phyloP scores from a whole-genome alignment of 2,329 filamentous ascomycete genomes.

The Stagonosporopsis rhizophila region DNA sequence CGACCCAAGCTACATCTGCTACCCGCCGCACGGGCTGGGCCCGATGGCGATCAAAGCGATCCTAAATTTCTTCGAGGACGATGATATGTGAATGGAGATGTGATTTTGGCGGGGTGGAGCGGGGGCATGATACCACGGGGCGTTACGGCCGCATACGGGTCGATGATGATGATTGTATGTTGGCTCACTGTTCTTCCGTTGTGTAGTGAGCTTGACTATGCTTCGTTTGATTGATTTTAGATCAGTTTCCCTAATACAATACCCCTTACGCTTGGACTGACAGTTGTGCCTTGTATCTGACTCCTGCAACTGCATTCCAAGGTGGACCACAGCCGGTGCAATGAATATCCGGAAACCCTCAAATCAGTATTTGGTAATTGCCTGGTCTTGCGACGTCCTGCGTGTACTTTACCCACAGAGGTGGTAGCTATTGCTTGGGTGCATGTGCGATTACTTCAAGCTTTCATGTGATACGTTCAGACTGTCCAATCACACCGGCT shows the following conservation, averaged over 20 bases:
- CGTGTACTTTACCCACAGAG: no score
- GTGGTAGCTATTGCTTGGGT: no score
- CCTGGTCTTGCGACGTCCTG: no score
- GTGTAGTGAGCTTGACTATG: conserved; percentile 3
- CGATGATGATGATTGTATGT: conserved; percentile 16
- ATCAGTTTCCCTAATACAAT: conserved; percentile 16
- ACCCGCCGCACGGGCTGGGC: conserved; percentile 84
- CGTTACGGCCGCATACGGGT: conserved; percentile 20
- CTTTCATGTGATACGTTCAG: neutral
- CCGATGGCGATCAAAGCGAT: conserved; percentile 84
- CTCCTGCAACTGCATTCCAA: neutral
- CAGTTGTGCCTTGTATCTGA: neutral
- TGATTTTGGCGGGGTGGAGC: conserved; percentile 11
- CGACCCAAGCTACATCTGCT: conserved; percentile 88
- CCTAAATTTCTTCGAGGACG: conserved; percentile 82
- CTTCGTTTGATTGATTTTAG: conserved; percentile 14
- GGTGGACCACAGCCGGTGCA: neutral
- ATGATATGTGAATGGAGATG: conserved; percentile 36
- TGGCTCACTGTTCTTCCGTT: conserved; percentile 1
- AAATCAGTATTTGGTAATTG: no score
- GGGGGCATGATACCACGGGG: conserved; percentile 27
- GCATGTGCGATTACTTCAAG: neutral
- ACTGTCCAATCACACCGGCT: conserved; percentile 1
- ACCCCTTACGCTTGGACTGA: neutral
- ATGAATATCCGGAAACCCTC: neutral